Percentiles rank a stretch among this genome's conserved stretches.
Evolutionary conservation across 2,329 filamentous ascomycete species (phyloP).

Genomic region (Aspergillus sp.): DNA sequence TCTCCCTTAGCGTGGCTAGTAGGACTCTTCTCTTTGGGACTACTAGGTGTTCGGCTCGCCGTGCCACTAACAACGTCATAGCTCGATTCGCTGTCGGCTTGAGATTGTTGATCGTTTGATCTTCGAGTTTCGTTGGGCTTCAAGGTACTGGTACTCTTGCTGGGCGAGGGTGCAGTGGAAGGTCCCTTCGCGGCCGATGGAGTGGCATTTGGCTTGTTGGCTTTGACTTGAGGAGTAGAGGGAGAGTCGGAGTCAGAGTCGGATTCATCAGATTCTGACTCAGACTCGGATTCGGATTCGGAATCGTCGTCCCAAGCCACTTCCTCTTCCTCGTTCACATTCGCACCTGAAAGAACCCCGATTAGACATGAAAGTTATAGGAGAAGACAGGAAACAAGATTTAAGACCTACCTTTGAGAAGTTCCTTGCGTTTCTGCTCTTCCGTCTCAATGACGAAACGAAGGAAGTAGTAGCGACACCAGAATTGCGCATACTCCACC

Average conservation of each 20-base stretch:
- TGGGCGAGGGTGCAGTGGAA: constrained; percentile 21
- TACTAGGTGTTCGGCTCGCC: constrained; percentile 67
- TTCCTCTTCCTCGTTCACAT: constrained; percentile 61
- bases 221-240: constrained; percentile 34
- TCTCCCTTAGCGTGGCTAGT: constrained; percentile 31
- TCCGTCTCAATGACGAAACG: constrained; percentile 88
- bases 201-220: constrained; percentile 26
- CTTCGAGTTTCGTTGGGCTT: constrained; percentile 59
- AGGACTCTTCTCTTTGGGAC: constrained; percentile 46
- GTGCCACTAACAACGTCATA: constrained; percentile 87
- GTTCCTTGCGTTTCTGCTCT: constrained; percentile 76
- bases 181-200: constrained; percentile 19
- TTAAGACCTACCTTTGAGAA: constrained; percentile 67
- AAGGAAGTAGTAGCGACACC: constrained; percentile 92
- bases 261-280: constrained; percentile 27
- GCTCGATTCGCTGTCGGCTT: constrained; percentile 87
- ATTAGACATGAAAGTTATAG: constrained; percentile 2
- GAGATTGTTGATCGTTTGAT: constrained; percentile 82
- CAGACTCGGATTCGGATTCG: constrained; percentile 43
- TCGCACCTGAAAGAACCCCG: constrained; percentile 26
- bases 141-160: constrained; percentile 34
- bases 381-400: constrained; percentile 4
- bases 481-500: constrained; percentile 84
- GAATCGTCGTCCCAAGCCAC: constrained; percentile 65
- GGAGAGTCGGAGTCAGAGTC: constrained; percentile 45